phyloP scores from a whole-genome alignment of 1,284 basidiomycete species.

The Serendipita sp. region DNA sequence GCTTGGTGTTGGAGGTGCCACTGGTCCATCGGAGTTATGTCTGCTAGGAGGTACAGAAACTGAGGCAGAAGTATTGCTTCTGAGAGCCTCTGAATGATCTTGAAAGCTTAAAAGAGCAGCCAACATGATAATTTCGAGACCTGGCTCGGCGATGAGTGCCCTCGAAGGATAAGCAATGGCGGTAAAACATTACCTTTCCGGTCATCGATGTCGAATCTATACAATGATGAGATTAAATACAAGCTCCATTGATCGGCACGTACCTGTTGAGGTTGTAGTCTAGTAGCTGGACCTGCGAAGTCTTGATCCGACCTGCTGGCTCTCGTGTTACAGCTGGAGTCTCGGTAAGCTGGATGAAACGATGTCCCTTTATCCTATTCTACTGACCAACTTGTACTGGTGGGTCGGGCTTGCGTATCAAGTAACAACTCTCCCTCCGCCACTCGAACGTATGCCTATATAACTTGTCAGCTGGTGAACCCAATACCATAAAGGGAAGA shows the following conservation, averaged over 20 bases:
- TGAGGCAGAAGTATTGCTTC: conserved; percentile 18
- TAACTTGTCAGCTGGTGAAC: not conserved
- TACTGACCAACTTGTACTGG: conserved; percentile 47
- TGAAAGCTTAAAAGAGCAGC: conserved; percentile 62
- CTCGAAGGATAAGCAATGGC: not conserved
- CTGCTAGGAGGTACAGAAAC: conserved; percentile 12
- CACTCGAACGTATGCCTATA: conserved; percentile 68
- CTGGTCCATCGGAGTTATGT: conserved; percentile 5
- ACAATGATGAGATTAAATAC: not conserved
- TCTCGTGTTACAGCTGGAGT: conserved; percentile 53
- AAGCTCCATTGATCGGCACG: conserved; percentile 13
- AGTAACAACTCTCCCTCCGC: conserved; percentile 67
- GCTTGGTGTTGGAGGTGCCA: conserved; percentile 16
- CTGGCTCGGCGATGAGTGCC: conserved; percentile 11
- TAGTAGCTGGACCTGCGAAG: conserved; percentile 59
- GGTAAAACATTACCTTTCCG: conserved; percentile 34
- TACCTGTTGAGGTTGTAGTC: conserved; percentile 72
- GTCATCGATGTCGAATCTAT: conserved; percentile 67
- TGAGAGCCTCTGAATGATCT: conserved; percentile 49
- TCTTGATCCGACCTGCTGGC: conserved; percentile 47
- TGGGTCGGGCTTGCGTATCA: conserved; percentile 72
- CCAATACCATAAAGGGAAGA: not conserved
- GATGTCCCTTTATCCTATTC: not conserved
- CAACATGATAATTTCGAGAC: conserved; percentile 66
- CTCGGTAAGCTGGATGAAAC: not conserved